Percentiles rank a stretch among this genome's conserved stretches.
These are phyloP conservation scores for Erodium texanum DNA, from an alignment of 441 rosid genomes.

Conservation along the genomic window DNA sequence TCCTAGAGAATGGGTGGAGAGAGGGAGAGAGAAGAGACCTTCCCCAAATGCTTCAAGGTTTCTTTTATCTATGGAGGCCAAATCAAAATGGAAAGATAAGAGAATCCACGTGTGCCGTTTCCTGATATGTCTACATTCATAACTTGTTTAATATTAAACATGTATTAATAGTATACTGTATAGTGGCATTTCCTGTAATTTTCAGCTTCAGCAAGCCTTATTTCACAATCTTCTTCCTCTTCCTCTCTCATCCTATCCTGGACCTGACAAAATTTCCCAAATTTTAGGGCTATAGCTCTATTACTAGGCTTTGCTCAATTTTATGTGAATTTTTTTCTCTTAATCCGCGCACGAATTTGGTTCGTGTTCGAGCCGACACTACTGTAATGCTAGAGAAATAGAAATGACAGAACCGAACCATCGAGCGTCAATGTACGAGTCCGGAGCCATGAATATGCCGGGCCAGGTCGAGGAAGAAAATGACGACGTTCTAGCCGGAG, in stretches of 20 bases:
- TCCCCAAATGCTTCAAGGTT: not conserved
- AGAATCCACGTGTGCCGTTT: not conserved
- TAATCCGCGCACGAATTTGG: not conserved
- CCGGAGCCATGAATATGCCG: slow-evolving; percentile 22
- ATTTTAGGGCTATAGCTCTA: slow-evolving; percentile 4
- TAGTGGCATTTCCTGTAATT: not conserved
- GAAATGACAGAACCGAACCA: slow-evolving; percentile 23
- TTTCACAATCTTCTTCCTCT: not conserved
- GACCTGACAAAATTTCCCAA: slow-evolving; percentile 5
- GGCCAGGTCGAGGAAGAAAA: slow-evolving; percentile 23
- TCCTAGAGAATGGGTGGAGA: not conserved
- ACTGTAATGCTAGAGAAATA: slow-evolving; percentile 13
- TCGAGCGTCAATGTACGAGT: slow-evolving; percentile 18
- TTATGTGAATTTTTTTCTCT: not conserved
- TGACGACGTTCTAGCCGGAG: slow-evolving; percentile 23
- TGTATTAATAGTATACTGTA: not conserved
- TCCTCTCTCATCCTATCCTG: not conserved
- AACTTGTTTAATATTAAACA: no score
- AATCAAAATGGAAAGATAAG: not conserved
- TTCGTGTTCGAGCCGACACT: slow-evolving; percentile 5
- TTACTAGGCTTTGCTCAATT: not conserved
- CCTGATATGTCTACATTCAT: no score
- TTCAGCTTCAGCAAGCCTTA: not conserved
- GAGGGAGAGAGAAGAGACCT: not conserved
- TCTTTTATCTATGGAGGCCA: not conserved